These are phyloP conservation scores for Amaranthus cruentus DNA, from an alignment of 148 eudicot genomes.

Conservation along the genomic window DNA sequence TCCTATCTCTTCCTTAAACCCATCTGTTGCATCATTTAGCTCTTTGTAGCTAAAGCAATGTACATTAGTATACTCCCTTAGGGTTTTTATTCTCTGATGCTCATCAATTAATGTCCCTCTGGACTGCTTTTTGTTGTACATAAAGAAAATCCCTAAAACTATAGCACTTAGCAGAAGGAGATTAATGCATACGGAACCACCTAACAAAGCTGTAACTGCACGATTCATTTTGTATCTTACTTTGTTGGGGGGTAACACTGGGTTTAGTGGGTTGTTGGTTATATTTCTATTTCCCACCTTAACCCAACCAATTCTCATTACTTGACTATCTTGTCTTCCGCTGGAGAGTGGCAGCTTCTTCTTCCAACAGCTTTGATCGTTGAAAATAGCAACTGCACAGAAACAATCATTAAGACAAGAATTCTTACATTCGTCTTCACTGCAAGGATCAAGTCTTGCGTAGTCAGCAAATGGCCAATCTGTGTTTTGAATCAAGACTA, in stretches of 20 bases:
- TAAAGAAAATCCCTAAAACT: slow-evolving; percentile 16
- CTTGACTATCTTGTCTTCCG: slow-evolving; percentile 13
- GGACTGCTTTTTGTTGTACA: slow-evolving; percentile 3
- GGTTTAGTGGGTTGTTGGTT: background rate
- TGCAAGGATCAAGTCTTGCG: slow-evolving; percentile 9
- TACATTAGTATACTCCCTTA: slow-evolving; percentile 17
- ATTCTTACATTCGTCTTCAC: slow-evolving; percentile 24
- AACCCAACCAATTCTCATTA: slow-evolving; percentile 11
- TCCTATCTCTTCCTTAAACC: slow-evolving; percentile 38
- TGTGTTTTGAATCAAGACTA: slow-evolving; percentile 20
- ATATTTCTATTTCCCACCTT: slow-evolving; percentile 15
- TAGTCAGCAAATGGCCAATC: slow-evolving; percentile 36
- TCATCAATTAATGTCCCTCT: background rate
- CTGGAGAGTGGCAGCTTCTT: slow-evolving; percentile 32
- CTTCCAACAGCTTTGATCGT: slow-evolving; percentile 20
- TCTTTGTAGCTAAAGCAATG: slow-evolving; percentile 32
- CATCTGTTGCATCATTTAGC: slow-evolving; percentile 40
- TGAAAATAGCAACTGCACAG: slow-evolving; percentile 32
- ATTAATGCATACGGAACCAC: slow-evolving; percentile 25
- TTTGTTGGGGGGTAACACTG: background rate
- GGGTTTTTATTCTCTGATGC: slow-evolving; percentile 6
- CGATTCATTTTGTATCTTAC: background rate
- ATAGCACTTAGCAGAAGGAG: slow-evolving; percentile 10
- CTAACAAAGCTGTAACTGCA: slow-evolving; percentile 21
- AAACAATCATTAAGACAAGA: slow-evolving; percentile 50